phyloP scores from a whole-genome alignment of 164 flowering plant species.

The Hamamelis virginiana region DNA sequence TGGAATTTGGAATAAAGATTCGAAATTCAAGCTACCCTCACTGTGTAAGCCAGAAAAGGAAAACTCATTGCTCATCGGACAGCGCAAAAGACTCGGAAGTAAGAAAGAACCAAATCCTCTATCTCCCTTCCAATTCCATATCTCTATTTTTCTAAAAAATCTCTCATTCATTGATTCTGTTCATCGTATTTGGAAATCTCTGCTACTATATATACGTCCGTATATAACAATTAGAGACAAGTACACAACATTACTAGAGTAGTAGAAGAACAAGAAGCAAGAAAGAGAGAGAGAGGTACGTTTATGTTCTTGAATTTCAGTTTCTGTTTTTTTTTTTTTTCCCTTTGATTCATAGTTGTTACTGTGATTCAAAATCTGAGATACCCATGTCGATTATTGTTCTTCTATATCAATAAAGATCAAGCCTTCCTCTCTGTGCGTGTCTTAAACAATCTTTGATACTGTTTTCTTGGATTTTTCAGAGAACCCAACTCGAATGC shows the following conservation, averaged over 20 bases:
- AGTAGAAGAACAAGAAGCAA: no score
- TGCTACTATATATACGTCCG: no score
- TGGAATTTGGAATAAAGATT: constrained; percentile 25
- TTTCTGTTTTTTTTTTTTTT: neutral
- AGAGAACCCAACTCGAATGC: neutral
- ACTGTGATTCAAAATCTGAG: neutral
- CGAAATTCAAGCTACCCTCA: constrained; percentile 11
- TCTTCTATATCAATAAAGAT: neutral
- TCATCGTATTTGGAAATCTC: no score
- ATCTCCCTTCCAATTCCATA: neutral
- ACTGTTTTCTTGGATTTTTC: neutral
- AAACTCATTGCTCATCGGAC: neutral
- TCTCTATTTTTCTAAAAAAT: neutral
- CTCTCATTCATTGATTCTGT: neutral
- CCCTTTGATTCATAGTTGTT: neutral
- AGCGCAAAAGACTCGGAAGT: neutral
- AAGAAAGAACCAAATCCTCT: neutral
- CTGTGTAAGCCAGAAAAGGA: neutral
- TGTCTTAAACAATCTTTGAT: neutral
- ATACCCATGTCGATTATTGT: neutral
- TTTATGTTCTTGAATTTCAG: neutral
- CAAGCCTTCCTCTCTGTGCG: neutral
- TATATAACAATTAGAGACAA: no score
- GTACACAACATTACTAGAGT: no score
- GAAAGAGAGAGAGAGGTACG: neutral